Evolutionary conservation across 139 green algal species (phyloP).

Genomic region (Dunaliella primolecta): DNA sequence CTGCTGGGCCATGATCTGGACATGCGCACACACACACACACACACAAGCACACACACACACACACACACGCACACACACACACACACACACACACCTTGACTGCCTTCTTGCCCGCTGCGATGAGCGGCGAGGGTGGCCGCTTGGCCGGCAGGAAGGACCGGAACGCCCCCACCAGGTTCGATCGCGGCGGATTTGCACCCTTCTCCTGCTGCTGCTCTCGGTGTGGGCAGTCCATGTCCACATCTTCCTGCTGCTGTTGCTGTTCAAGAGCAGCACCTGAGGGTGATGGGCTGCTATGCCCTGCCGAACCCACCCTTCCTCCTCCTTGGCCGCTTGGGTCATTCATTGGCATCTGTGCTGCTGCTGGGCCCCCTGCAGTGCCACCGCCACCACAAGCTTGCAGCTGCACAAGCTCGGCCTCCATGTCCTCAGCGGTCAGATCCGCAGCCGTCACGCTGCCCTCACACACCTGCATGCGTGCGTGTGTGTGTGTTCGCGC

Average conservation of each 20-base stretch:
- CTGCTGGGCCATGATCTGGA: background rate
- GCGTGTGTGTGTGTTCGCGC: background rate
- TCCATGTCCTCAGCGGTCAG: background rate
- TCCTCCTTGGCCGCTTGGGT: background rate
- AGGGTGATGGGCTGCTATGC: background rate
- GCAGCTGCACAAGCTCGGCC: background rate
- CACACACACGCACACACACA: background rate
- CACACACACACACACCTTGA: constrained; percentile 41
- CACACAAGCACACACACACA: background rate
- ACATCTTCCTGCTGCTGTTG: background rate
- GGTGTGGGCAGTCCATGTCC: background rate
- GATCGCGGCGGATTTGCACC: background rate
- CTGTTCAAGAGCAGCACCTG: background rate
- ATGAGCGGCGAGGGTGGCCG: constrained; percentile 19
- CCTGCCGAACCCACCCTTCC: background rate
- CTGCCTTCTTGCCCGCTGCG: constrained; percentile 59
- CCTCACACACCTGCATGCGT: background rate
- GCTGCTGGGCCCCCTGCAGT: background rate
- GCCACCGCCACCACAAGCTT: too few species aligned
- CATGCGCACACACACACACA: background rate
- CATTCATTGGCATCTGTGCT: background rate
- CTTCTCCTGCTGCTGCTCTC: background rate
- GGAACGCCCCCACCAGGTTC: constrained; percentile 65
- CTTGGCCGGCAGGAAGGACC: constrained; percentile 65
- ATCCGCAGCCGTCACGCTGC: background rate